These are phyloP conservation scores for Gonapodya sp. DNA, from an alignment of 192 early-diverging fungal genomes.

Conservation along the genomic window DNA sequence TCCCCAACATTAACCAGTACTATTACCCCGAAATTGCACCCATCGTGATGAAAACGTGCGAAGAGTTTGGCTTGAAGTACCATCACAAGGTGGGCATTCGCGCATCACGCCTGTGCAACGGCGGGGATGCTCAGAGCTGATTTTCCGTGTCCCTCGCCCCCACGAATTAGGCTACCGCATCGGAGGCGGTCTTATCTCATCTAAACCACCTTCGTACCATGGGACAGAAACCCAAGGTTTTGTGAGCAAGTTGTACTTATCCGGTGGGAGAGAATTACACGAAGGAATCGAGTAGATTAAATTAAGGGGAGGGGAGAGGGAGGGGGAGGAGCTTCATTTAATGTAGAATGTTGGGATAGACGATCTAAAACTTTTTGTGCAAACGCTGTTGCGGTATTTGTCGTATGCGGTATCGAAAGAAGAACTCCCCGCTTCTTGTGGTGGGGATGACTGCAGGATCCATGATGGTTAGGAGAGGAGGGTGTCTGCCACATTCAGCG, in stretches of 20 bases:
- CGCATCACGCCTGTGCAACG: neutral
- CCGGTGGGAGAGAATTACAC: no score
- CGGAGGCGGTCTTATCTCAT: conserved; percentile 33
- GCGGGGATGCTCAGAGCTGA: neutral
- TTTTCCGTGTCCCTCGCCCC: conserved; percentile 30
- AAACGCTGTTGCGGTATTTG: no score
- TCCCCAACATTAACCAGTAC: conserved; percentile 40
- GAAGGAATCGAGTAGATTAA: no score
- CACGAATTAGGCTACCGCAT: neutral
- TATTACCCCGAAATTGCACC: conserved; percentile 36
- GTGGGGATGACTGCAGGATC: no score
- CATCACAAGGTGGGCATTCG: conserved; percentile 21
- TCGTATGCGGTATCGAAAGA: no score
- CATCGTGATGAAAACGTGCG: conserved; percentile 36
- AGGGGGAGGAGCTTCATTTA: no score
- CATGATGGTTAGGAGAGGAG: no score
- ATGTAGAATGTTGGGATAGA: no score
- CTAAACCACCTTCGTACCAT: conserved; percentile 30
- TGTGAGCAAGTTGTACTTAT: no score
- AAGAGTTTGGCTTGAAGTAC: conserved; percentile 36
- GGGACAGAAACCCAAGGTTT: conserved; percentile 20
- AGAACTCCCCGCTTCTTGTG: no score
- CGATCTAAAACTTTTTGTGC: neutral
- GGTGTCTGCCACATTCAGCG: no score
- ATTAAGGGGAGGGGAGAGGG: no score